phyloP scores from a whole-genome alignment of 768 basidiomycete genomes.

The Agaricus sinodeliciosus region DNA sequence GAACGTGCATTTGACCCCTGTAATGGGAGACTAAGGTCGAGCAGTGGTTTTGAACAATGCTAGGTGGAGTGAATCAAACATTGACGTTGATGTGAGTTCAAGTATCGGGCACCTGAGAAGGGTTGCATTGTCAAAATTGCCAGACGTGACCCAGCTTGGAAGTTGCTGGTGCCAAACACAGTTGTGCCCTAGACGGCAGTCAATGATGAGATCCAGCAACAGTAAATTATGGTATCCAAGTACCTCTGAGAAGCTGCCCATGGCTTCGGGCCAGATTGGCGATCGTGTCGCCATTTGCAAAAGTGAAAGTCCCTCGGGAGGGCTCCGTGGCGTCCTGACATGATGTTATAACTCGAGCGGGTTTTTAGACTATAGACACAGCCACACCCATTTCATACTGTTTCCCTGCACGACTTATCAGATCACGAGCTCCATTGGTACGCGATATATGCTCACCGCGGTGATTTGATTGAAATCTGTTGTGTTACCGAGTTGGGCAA shows the following conservation, averaged over 20 bases:
- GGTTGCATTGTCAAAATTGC: slow-evolving; percentile 20
- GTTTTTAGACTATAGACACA: background rate
- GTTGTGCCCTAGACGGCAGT: slow-evolving; percentile 28
- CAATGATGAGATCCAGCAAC: background rate
- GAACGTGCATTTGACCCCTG: slow-evolving; percentile 40
- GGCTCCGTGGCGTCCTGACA: slow-evolving; percentile 46
- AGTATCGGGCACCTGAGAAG: slow-evolving; percentile 8
- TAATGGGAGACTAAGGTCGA: slow-evolving; percentile 44
- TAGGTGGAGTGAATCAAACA: background rate
- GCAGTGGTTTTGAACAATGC: slow-evolving; percentile 42
- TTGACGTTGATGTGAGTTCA: background rate
- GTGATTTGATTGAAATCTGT: slow-evolving; percentile 39
- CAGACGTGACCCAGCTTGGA: slow-evolving; percentile 41
- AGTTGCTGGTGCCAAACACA: slow-evolving; percentile 51
- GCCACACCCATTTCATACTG: slow-evolving; percentile 44
- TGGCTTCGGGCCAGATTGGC: slow-evolving; percentile 38
- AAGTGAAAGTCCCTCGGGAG: slow-evolving; percentile 40
- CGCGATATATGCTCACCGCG: slow-evolving; percentile 21
- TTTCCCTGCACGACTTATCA: slow-evolving; percentile 23
- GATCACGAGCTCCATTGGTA: background rate
- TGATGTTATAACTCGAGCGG: too few relatives aligned
- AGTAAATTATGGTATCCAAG: background rate
- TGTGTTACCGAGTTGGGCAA: slow-evolving; percentile 29
- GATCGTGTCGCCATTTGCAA: slow-evolving; percentile 38
- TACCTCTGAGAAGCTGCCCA: slow-evolving; percentile 40